Conservation (phyloP, 2,329 filamentous ascomycete genomes). For the Fusarium sp. region DNA sequence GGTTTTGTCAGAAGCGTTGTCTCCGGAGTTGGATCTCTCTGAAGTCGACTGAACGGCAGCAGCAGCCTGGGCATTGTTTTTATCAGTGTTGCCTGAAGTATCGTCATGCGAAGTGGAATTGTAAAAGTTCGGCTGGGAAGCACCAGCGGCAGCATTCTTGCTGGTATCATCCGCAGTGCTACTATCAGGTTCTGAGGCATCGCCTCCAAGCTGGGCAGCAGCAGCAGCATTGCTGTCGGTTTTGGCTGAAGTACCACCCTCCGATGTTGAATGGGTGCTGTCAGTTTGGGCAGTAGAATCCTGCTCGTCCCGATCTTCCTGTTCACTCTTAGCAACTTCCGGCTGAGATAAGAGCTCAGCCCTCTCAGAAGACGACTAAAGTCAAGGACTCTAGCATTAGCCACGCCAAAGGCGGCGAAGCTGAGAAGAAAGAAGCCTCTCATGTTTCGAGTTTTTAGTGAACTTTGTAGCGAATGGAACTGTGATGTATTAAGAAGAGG, state of each 20-base stretch:
- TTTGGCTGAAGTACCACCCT: background rate
- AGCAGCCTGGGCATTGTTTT: no score
- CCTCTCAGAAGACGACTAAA: background rate
- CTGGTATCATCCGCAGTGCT: background rate
- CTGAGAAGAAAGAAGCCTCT: slow-evolving; percentile 29
- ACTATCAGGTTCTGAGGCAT: background rate
- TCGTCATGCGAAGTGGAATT: background rate
- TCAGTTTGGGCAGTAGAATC: background rate
- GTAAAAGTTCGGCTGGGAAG: background rate
- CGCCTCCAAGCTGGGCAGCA: background rate
- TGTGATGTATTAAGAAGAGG: no score
- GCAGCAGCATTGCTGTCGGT: background rate
- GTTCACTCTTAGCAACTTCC: background rate
- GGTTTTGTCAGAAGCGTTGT: background rate
- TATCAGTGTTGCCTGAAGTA: background rate
- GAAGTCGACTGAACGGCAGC: no score
- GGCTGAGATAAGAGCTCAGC: background rate
- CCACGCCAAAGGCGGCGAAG: slow-evolving; percentile 18
- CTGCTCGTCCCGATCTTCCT: background rate
- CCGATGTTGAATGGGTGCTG: background rate
- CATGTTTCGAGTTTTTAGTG: slow-evolving; percentile 21
- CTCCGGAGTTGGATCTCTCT: no score
- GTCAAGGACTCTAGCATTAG: slow-evolving; percentile 22
- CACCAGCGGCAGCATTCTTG: background rate
- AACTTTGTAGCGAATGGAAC: slow-evolving; percentile 18